Base-by-base conservation (phyloP, 768 basidiomycete genomes). In the Myochromella boudieri region DNA sequence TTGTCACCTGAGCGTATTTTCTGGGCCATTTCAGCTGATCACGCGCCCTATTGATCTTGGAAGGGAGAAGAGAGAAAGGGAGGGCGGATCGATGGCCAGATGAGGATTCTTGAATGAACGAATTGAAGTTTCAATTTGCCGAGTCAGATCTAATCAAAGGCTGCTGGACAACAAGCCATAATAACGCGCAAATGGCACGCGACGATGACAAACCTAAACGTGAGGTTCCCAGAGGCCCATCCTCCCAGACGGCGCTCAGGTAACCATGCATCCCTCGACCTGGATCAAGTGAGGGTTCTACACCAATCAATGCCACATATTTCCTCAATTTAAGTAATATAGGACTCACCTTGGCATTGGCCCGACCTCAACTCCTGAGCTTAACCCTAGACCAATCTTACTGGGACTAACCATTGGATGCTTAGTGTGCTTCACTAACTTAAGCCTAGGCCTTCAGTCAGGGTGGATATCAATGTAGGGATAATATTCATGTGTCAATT, bases 381-480 rank as follows among this genome's bases (percentile, higher is more conserved):
- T 74, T 46, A 74, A 74, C 5, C 53, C 70, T 10, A 71, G 67
- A 37, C 91, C 94, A 1, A 84, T 94, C 1, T 37, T 78, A 18
- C 73, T 91, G 6, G 95, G 95, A 1, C 77, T 97, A 18, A 68
- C 81, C 10, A 93, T 95, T 46, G 93, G 94, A 17, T 87, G 87
- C 54, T 66, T 95, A 25, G 75, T 97, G 52, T 94, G 91, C 65
- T 92, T 94, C 64, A 97, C 94, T 22, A 97, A 97, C 62, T 72
- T 95, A 40, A 91, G 87, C 59, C 81, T 91, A 51, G 90, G 91
- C 7, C 74, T 94, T 3, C 89, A 92, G 65, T 91, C 91, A 1
- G 91, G 91, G 61, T 93, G 89, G 85, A 90, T 92, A 53, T 85
- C 84, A 57, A 92, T 92, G 90, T 89, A 55, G 41, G 80, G 59